A percentile compares a stretch with the other conserved stretches of the same genome.
phyloP scores from a whole-genome alignment of 2,329 filamentous ascomycete species.

The Amauroascus niger region DNA sequence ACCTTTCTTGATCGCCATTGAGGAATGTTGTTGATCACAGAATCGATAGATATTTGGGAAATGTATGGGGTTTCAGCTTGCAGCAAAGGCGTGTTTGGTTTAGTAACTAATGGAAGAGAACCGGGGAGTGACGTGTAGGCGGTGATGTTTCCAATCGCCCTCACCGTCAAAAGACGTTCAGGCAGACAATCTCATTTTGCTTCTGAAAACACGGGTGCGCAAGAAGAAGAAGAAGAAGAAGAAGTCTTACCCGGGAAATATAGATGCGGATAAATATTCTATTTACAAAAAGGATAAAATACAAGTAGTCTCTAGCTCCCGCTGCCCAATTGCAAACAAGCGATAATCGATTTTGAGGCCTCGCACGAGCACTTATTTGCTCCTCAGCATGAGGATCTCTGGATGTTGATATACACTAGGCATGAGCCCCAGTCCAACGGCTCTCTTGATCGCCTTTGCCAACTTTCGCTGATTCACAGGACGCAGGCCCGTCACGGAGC shows the following conservation, averaged over 20 bases:
- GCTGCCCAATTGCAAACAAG: neutral
- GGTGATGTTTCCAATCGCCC: neutral
- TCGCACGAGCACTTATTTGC: neutral
- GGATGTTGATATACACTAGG: conserved; percentile 86
- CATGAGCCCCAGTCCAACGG: conserved; percentile 82
- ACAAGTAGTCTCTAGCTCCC: conserved; percentile 4
- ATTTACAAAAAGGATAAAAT: conserved; percentile 3
- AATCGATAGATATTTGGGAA: neutral
- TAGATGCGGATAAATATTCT: neutral
- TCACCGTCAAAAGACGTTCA: neutral
- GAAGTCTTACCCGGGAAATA: neutral
- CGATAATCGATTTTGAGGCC: neutral
- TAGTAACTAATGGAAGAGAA: neutral
- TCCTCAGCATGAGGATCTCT: conserved; percentile 50
- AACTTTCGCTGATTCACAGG: conserved; percentile 88
- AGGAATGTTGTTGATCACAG: neutral
- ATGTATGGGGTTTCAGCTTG: neutral
- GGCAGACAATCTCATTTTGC: neutral
- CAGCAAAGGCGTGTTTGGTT: neutral
- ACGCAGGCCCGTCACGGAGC: conserved; percentile 65
- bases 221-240: too few relatives aligned
- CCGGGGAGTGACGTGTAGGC: conserved; percentile 1
- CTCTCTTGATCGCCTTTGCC: conserved; percentile 81
- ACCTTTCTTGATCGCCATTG: conserved; percentile 41
- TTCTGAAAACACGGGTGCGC: neutral